These are phyloP conservation scores for Ochetophila trinervis DNA, from an alignment of 306 rosid species.

Conservation along the genomic window DNA sequence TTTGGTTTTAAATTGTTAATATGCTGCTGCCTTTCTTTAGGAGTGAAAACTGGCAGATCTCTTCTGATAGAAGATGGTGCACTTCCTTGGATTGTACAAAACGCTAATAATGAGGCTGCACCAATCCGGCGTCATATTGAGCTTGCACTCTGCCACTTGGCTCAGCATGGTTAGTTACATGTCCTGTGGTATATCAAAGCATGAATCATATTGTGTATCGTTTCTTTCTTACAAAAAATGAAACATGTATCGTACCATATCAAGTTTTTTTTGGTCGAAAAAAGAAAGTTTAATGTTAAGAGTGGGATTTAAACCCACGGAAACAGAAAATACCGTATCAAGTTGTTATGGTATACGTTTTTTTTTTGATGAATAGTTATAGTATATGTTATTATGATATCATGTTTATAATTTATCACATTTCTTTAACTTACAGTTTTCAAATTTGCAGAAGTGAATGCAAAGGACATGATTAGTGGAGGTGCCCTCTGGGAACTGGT, in stretches of 20 bases:
- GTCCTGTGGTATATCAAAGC: neutral
- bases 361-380: too few species aligned
- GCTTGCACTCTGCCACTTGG: slow-evolving; percentile 97
- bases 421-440: too few species aligned
- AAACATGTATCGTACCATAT: too few species aligned
- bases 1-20: neutral
- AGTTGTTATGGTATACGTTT: too few species aligned
- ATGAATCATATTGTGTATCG: neutral
- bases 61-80: slow-evolving; percentile 92
- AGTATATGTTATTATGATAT: too few species aligned
- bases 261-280: too few species aligned
- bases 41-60: slow-evolving; percentile 65
- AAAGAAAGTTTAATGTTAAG: too few species aligned
- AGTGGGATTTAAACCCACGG: too few species aligned
- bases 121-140: slow-evolving; percentile 98
- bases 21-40: slow-evolving; percentile 34
- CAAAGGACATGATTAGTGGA: slow-evolving; percentile 89
- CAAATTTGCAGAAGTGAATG: slow-evolving; percentile 69
- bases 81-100: slow-evolving; percentile 96
- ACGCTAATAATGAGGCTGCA: slow-evolving; percentile 84
- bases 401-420: too few species aligned
- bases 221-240: neutral
- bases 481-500: slow-evolving; percentile 99
- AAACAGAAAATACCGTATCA: too few species aligned
- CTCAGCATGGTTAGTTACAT: slow-evolving; percentile 74